Evolutionary conservation across 2,329 filamentous ascomycete species (phyloP), one percentile per base, ranked within the genome.

Genomic region (Simplicillium aogashimaense): DNA sequence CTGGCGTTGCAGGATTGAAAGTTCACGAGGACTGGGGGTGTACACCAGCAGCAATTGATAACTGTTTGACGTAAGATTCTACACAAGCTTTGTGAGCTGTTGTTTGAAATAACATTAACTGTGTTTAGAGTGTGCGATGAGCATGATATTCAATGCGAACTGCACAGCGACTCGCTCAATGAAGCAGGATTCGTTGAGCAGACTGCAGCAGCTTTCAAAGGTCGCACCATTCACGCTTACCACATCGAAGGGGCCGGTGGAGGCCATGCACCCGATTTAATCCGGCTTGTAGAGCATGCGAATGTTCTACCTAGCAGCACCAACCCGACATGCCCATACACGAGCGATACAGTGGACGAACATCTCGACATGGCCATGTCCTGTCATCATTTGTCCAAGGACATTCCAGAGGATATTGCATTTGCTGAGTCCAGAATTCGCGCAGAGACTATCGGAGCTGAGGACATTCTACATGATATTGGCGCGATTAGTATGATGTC

Each of bases 311-410:
- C 90, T 0, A 87, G 82, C 5, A 90, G 83, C 36, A 97, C 90
- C 0, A 97, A 95, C 58, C 90, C 90, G 0, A 97, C 90, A 2
- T 73, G 89, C 2, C 90, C 90, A 1, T 95, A 81, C 61, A 97
- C 90, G 2, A 71, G 74, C 48, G 95, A 97, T 66, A 97, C 90
- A 0, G 74, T 97, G 0, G 90, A 95, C 55, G 90, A 97, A 63
- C 90, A 97, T 63, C 76, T 95, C 12, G 90, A 97, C 65, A 97
- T 97, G 90, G 69, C 95, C 36, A 95, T 95, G 90, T 87, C 95
- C 30, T 97, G 90, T 68, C 90, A 97, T 61, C 90, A 97, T 56
- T 69, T 97, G 9, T 88, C 81, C 39, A 86, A 86, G 61, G 81
- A 95, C 61, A 95, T 95, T 44, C 86, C 89, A 43, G 90, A 97